Conservation (phyloP, 2,329 filamentous ascomycete genomes). For the Sporothrix variecibatus region DNA sequence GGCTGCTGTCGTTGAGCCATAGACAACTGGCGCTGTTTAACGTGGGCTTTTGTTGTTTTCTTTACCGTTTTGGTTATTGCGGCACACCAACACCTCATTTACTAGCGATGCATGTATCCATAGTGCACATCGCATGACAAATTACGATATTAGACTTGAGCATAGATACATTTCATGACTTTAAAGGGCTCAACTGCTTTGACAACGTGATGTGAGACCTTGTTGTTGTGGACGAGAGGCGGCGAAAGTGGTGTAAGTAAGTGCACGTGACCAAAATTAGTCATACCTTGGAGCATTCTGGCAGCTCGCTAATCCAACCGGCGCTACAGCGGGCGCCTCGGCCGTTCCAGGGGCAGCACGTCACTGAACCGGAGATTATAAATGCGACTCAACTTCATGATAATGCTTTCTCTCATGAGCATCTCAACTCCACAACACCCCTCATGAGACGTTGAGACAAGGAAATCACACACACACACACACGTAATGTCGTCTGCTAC, state of each 20-base stretch:
- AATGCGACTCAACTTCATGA: background rate
- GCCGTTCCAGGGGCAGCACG: background rate
- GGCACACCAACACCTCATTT: background rate
- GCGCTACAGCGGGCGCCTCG: background rate
- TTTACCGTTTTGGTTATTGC: background rate
- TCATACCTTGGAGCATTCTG: background rate
- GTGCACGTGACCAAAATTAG: constrained; percentile 6
- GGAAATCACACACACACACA: background rate
- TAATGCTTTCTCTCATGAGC: background rate
- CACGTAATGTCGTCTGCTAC: background rate
- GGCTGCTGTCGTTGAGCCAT: background rate
- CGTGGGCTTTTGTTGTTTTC: background rate
- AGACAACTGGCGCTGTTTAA: background rate
- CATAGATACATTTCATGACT: background rate
- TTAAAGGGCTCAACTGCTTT: background rate
- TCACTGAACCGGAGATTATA: background rate
- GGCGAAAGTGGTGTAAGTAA: background rate
- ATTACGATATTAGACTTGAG: constrained; percentile 1
- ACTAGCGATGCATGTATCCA: background rate
- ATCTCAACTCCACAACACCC: background rate
- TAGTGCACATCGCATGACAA: constrained; percentile 1
- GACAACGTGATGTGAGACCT: background rate
- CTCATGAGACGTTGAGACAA: background rate
- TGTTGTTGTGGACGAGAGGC: no score
- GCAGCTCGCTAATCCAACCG: background rate